Conservation (phyloP, 164 flowering plant genomes). For the Liquidambar formosana region DNA sequence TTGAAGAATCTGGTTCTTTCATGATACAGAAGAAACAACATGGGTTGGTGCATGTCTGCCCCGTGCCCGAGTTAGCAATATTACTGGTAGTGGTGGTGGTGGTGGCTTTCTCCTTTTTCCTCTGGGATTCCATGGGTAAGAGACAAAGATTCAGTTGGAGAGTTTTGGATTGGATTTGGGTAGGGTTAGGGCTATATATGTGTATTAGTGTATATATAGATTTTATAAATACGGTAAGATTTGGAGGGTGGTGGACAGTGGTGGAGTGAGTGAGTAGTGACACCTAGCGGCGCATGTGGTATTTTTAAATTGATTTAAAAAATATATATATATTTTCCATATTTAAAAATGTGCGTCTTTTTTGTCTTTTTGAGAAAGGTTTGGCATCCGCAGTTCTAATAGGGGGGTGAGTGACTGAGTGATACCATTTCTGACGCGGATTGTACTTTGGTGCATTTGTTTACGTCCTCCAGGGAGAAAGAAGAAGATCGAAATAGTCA, state of each 20-base stretch:
- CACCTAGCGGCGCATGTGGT: slow-evolving; percentile 29
- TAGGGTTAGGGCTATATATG: not conserved
- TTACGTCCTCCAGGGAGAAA: not conserved
- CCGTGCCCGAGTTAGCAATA: not conserved
- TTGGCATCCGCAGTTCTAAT: not conserved
- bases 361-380: not conserved
- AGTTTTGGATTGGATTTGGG: slow-evolving; percentile 12
- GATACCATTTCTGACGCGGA: slow-evolving; percentile 8
- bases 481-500: no score
- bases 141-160: not conserved
- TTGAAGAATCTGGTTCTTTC: slow-evolving; percentile 48
- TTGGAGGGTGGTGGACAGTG: not conserved
- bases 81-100: not conserved
- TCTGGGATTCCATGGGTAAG: slow-evolving; percentile 24
- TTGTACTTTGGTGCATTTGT: slow-evolving; percentile 16
- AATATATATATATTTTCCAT: slow-evolving; percentile 3
- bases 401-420: slow-evolving; percentile 2
- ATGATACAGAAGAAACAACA: slow-evolving; percentile 76
- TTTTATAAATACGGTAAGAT: not conserved
- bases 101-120: slow-evolving; percentile 17
- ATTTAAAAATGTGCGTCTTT: not conserved
- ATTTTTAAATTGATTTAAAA: not conserved
- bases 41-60: slow-evolving; percentile 29
- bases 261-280: not conserved
- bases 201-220: not conserved